phyloP scores from a whole-genome alignment of 495 filamentous ascomycete genomes.

The Bacidia gigantensis region DNA sequence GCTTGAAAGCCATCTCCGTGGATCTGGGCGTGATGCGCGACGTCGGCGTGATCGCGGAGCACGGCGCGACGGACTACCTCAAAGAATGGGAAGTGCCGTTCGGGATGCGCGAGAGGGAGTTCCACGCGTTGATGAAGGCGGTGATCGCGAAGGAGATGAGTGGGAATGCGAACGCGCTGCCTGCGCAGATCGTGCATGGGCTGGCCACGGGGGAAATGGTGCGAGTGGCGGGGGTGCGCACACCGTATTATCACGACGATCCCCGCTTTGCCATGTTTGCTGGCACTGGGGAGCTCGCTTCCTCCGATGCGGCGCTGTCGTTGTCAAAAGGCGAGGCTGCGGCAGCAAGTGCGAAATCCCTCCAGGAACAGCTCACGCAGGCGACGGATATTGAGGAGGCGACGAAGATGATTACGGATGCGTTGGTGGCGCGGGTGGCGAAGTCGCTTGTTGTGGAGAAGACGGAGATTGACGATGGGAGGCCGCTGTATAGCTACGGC shows the following conservation, averaged over 20 bases:
- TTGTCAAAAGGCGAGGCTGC: not conserved
- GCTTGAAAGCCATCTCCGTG: constrained; percentile 7
- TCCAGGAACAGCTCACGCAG: constrained; percentile 1
- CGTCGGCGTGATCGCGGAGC: constrained; percentile 10
- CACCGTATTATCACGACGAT: constrained; percentile 16
- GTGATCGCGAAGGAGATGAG: constrained; percentile 10
- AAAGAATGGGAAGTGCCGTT: constrained; percentile 14
- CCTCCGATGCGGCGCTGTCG: not conserved
- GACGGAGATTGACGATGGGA: constrained; percentile 15
- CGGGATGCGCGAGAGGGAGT: constrained; percentile 15
- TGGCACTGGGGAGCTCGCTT: constrained; percentile 2
- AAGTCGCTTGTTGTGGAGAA: constrained; percentile 9
- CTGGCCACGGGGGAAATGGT: constrained; percentile 11
- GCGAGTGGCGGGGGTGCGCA: constrained; percentile 2
- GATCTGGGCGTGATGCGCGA: constrained; percentile 14
- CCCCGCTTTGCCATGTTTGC: constrained; percentile 12
- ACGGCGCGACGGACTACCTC: constrained; percentile 6
- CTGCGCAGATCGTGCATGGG: constrained; percentile 12
- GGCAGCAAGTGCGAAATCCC: not conserved
- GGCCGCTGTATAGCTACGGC: constrained; percentile 22
- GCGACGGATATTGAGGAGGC: not conserved
- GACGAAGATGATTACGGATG: constrained; percentile 5
- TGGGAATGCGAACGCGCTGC: not conserved
- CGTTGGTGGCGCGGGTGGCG: constrained; percentile 12
- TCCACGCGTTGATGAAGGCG: constrained; percentile 12